Evolutionary conservation across 768 basidiomycete genomes (phyloP), one percentile per base, ranked within the genome.

Genomic region (Suillus bovinus): DNA sequence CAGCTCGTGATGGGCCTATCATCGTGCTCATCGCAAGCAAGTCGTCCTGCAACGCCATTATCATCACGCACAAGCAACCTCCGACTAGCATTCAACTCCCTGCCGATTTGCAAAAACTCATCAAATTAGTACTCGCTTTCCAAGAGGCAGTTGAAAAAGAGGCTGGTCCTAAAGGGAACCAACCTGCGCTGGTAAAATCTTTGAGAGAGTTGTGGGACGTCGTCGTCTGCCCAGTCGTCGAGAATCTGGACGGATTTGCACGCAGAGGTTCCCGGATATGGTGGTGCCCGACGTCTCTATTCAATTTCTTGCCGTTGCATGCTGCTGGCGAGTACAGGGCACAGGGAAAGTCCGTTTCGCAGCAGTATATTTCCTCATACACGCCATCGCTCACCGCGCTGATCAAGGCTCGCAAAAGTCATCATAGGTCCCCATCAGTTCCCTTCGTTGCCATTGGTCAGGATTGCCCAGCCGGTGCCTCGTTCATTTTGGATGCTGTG

Each of bases 391-490:
- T 46, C n/a, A 22, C n/a, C 11, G 22, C 44, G 5, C 22, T 46
- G 5, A 46, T 46, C 0, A 46, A 10, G 24, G 64, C 69, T 61
- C 55, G 61, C 34, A 47, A 10, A 41, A 31, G 31, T 31, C 38
- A 33, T 17, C 20, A 22, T 8, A 58, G 13, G 5, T 62, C 31
- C 11, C 0, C 2, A 3, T 33, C 55, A 5, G 27, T 39, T 8
- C 3, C 22, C 2, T 63, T 63, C 34, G 47, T 39, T 42, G 62
- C 62, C 62, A 63, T 63, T 33, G 62, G 58, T 39, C 62, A 63
- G 29, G 52, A 54, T 17, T 9, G 3, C 16, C 61, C 61, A 41
- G 33, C 6, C 17, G 41, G 61, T 1, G n/a, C 20, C 14, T 49
- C 47, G 14, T 49, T 27, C 24, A 24, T 5, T 16, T 24, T n/a